Conservation (phyloP, 768 basidiomycete genomes). For the Gymnopilus dilepis region DNA sequence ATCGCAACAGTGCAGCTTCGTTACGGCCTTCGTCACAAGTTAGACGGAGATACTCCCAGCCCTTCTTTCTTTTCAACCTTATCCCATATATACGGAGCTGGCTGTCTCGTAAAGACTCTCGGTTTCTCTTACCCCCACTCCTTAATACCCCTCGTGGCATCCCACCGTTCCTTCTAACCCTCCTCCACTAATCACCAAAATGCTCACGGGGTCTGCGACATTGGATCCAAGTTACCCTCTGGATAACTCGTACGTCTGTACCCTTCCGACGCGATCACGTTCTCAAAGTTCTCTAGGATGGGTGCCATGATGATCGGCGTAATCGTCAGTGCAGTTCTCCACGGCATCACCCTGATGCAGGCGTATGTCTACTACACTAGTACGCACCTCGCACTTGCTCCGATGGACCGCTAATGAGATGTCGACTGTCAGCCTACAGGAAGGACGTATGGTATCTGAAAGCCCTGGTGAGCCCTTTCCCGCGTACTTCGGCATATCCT, state of each 20-base stretch:
- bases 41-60: neutral
- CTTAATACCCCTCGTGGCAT: neutral
- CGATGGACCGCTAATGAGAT: neutral
- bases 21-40: neutral
- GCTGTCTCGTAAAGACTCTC: neutral
- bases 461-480: conserved; percentile 37
- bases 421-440: conserved; percentile 34
- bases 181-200: conserved; percentile 3
- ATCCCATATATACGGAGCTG: conserved; percentile 9
- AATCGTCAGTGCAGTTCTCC: conserved; percentile 41
- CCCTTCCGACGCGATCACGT: neutral
- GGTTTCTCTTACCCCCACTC: conserved; percentile 2
- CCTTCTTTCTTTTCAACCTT: conserved; percentile 3
- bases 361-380: conserved; percentile 52
- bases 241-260: conserved; percentile 36
- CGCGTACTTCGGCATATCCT: neutral
- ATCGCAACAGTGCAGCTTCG: conserved; percentile 2
- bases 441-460: conserved; percentile 49
- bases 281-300: conserved; percentile 34
- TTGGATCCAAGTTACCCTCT: conserved; percentile 33
- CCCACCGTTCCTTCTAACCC: conserved; percentile 5
- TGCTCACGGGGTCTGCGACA: conserved; percentile 32
- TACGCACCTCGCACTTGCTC: conserved; percentile 17
- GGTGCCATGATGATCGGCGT: conserved; percentile 51
- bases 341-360: conserved; percentile 52